A percentile compares a stretch with the other conserved stretches of the same genome.
Conservation (phyloP, 2,329 filamentous ascomycete species). For the Sordariomycetes sp. region DNA sequence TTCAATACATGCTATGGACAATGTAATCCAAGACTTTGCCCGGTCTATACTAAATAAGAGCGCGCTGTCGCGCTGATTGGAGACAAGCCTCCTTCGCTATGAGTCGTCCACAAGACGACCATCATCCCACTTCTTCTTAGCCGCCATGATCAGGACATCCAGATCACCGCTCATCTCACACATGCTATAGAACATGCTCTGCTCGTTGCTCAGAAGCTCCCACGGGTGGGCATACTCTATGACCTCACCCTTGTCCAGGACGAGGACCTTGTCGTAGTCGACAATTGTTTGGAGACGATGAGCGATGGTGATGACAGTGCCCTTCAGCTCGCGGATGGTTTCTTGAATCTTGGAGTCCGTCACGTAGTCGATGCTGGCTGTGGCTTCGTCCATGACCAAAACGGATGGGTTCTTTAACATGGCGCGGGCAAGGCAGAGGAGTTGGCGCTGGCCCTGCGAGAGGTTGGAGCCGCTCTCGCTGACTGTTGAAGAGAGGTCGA, state of each 20-base stretch:
- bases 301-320: constrained; percentile 94
- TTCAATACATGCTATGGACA: too few relatives aligned
- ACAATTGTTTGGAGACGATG: constrained; percentile 94
- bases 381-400: constrained; percentile 98
- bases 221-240: constrained; percentile 89
- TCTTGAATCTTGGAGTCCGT: constrained; percentile 95
- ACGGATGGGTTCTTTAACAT: constrained; percentile 87
- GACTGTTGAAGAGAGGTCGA: constrained; percentile 74
- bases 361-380: constrained; percentile 91
- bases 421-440: constrained; percentile 86
- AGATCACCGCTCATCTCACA: constrained; percentile 56
- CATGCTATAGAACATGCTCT: constrained; percentile 55
- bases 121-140: constrained; percentile 43
- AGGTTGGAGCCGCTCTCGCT: constrained; percentile 89
- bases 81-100: constrained; percentile 6
- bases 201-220: constrained; percentile 64
- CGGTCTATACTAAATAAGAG: background rate
- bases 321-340: constrained; percentile 85
- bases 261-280: constrained; percentile 95
- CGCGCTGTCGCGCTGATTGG: constrained; percentile 7
- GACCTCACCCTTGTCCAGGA: constrained; percentile 81
- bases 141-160: constrained; percentile 39
- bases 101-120: constrained; percentile 24
- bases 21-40: background rate
- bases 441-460: constrained; percentile 90